These are phyloP conservation scores for Solanum chaucha DNA, from an alignment of 257 asterid species.

Conservation along the genomic window DNA sequence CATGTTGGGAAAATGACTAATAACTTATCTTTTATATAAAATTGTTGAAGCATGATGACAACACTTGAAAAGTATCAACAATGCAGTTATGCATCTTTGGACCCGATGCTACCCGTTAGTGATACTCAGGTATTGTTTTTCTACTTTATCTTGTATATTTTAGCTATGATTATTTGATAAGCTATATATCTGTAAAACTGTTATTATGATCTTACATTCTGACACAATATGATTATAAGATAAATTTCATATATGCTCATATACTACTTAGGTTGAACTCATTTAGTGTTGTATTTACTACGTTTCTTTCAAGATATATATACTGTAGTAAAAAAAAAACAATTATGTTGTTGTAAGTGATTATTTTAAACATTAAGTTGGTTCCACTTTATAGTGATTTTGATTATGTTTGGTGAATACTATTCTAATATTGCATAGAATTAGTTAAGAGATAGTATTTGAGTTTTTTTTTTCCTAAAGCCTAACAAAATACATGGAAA, in stretches of 20 bases:
- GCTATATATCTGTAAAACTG: too few relatives aligned
- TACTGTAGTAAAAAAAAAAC: neutral
- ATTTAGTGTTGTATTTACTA: neutral
- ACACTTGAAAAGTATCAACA: conserved; percentile 24
- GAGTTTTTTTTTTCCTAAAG: neutral
- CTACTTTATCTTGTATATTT: neutral
- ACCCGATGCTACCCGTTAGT: conserved; percentile 1
- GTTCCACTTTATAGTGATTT: neutral
- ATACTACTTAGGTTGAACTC: neutral
- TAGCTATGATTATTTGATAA: too few relatives aligned
- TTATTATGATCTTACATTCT: neutral
- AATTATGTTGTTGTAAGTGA: neutral
- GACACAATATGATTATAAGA: neutral
- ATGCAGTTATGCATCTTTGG: conserved; percentile 19
- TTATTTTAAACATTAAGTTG: neutral
- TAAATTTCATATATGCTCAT: too few relatives aligned
- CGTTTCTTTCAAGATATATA: neutral
- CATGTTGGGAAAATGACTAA: neutral
- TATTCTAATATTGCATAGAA: neutral
- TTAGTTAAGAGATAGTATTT: neutral
- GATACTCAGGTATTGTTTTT: conserved; percentile 6
- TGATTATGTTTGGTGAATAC: neutral
- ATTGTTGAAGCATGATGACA: conserved; percentile 12
- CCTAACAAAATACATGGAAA: neutral
- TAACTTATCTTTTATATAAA: neutral